These are phyloP conservation scores for Globisporangium apiculatum DNA, from an alignment of 352 stramenopile species.

Conservation along the genomic window DNA sequence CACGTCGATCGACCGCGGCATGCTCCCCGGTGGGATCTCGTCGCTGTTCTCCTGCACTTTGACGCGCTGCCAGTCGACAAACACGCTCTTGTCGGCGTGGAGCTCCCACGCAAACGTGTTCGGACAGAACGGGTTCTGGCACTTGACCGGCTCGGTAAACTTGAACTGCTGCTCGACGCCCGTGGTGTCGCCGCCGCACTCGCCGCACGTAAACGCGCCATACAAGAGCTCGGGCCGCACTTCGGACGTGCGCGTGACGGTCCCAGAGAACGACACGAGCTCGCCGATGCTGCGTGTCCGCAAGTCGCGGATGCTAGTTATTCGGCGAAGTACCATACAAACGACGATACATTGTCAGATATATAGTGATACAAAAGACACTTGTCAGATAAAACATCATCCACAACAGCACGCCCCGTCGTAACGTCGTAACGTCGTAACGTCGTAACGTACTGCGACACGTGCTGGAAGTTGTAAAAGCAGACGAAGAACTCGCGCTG, in stretches of 20 bases:
- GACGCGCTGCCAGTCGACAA: slow-evolving; percentile 98
- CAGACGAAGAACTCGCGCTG: slow-evolving; percentile 84
- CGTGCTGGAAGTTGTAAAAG: slow-evolving; percentile 88
- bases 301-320: slow-evolving; percentile 85
- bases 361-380: neutral
- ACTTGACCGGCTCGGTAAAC: slow-evolving; percentile 95
- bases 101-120: slow-evolving; percentile 87
- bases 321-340: neutral
- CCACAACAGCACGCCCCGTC: too few relatives aligned
- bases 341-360: too few relatives aligned
- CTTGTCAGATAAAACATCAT: neutral
- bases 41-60: slow-evolving; percentile 98
- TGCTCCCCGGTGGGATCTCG: slow-evolving; percentile 97
- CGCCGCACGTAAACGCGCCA: slow-evolving; percentile 92
- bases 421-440: too few relatives aligned
- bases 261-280: slow-evolving; percentile 91
- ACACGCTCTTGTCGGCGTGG: slow-evolving; percentile 89
- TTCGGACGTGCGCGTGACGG: slow-evolving; percentile 96
- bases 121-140: slow-evolving; percentile 94
- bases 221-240: slow-evolving; percentile 96
- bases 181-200: slow-evolving; percentile 90
- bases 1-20: slow-evolving; percentile 97
- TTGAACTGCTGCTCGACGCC: slow-evolving; percentile 97
- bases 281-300: slow-evolving; percentile 91
- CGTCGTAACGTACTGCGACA: slow-evolving; percentile 53